Evolutionary conservation across 164 flowering plant genomes (phyloP).

Genomic region (grape (Vitis vinifera)): DNA sequence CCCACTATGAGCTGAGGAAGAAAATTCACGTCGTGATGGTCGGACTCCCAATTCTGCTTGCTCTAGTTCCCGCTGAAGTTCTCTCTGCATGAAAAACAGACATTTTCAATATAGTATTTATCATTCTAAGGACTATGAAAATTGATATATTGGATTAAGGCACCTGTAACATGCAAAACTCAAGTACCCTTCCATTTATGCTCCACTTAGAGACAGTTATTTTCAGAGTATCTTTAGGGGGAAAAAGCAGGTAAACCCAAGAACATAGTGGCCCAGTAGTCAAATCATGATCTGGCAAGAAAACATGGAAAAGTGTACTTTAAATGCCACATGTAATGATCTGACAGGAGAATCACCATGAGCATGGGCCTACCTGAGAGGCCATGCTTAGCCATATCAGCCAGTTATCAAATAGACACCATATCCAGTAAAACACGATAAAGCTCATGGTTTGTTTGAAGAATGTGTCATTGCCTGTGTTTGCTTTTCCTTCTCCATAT

Average conservation of each 20-base stretch:
- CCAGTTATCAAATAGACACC: not conserved
- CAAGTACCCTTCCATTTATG: not conserved
- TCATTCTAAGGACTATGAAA: not conserved
- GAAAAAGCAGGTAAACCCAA: too few species aligned
- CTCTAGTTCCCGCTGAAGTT: constrained; percentile 84
- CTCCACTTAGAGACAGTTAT: not conserved
- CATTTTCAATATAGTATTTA: not conserved
- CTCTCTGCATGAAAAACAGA: constrained; percentile 55
- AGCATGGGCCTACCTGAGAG: not conserved
- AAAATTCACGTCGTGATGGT: constrained; percentile 68
- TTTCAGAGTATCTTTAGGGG: too few species aligned
- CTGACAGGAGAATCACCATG: not conserved
- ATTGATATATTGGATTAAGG: not conserved
- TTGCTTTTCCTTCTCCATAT: constrained; percentile 88
- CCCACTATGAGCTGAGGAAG: constrained; percentile 67
- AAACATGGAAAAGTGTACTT: too few species aligned
- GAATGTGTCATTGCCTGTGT: constrained; percentile 55
- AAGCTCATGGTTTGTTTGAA: too few species aligned
- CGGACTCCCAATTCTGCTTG: constrained; percentile 82
- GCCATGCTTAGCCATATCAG: not conserved
- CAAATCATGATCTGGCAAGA: not conserved
- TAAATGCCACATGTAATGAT: too few species aligned
- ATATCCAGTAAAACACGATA: not conserved
- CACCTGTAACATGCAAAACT: not conserved
- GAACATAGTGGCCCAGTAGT: too few species aligned